These are phyloP conservation scores for Aspergillus brasiliensis DNA, from an alignment of 2,329 filamentous ascomycete species.

Conservation along the genomic window DNA sequence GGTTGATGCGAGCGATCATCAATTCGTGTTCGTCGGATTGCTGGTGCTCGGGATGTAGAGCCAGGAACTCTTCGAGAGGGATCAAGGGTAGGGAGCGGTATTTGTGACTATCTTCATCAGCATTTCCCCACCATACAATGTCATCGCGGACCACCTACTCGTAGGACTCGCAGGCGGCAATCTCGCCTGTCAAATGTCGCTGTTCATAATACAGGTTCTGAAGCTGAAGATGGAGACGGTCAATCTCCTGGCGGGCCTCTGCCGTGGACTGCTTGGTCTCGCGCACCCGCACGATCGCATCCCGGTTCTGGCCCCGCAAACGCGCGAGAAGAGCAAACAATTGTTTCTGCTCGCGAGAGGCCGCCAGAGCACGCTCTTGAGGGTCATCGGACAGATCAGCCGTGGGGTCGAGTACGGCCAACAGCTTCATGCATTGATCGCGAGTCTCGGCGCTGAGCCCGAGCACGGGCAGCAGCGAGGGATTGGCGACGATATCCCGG, in stretches of 20 bases:
- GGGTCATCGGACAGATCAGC: constrained; percentile 44
- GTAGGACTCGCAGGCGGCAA: constrained; percentile 84
- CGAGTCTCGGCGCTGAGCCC: constrained; percentile 73
- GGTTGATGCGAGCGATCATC: constrained; percentile 87
- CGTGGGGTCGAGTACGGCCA: constrained; percentile 59
- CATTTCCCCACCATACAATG: background rate
- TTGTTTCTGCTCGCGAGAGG: constrained; percentile 76
- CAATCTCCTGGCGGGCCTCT: constrained; percentile 86
- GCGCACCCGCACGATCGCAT: constrained; percentile 76
- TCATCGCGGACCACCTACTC: constrained; percentile 63
- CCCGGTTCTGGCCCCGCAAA: constrained; percentile 79
- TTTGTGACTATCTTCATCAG: constrained; percentile 60
- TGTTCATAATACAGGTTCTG: constrained; percentile 98
- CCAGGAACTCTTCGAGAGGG: constrained; percentile 78
- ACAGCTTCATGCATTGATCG: constrained; percentile 65
- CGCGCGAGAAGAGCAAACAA: constrained; percentile 78
- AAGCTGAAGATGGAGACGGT: constrained; percentile 84
- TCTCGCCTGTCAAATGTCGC: constrained; percentile 85
- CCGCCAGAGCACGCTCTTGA: constrained; percentile 57
- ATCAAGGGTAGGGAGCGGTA: constrained; percentile 85
- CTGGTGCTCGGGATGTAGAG: constrained; percentile 72
- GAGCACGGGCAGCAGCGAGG: constrained; percentile 68
- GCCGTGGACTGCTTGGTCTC: constrained; percentile 84
- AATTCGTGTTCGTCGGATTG: constrained; percentile 74
- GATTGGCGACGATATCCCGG: constrained; percentile 63